phyloP scores from a whole-genome alignment of 768 basidiomycete genomes.

The Rhodosporidiobolus sp. region DNA sequence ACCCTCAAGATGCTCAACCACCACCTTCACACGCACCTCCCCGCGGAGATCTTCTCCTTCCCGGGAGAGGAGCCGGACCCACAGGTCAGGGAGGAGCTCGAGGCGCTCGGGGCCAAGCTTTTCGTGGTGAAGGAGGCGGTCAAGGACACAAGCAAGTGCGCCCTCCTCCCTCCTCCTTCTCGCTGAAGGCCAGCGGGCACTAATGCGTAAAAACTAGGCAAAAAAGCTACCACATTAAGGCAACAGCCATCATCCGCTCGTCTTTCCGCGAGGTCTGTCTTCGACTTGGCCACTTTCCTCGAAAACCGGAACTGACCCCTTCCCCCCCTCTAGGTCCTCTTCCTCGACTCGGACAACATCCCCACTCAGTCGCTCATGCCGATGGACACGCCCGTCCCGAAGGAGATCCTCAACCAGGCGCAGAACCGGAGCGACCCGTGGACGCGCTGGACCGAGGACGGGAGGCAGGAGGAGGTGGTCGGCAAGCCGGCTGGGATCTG shows the following conservation, averaged over 20 bases:
- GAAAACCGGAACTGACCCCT: no score
- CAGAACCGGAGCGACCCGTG: constrained; percentile 18
- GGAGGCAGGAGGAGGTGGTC: constrained; percentile 7
- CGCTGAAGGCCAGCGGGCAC: background rate
- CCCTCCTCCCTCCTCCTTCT: no score
- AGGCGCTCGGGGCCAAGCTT: constrained; percentile 46
- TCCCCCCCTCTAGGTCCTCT: no score
- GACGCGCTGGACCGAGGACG: background rate
- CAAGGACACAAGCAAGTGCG: constrained; percentile 20
- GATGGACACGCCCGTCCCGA: constrained; percentile 43
- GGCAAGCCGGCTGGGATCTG: constrained; percentile 21
- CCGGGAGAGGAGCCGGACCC: constrained; percentile 48
- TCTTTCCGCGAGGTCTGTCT: constrained; percentile 48
- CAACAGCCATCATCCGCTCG: constrained; percentile 45
- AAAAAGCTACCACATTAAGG: constrained; percentile 29
- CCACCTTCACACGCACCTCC: constrained; percentile 41
- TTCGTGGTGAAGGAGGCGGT: constrained; percentile 39
- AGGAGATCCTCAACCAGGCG: constrained; percentile 48
- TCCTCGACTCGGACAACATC: constrained; percentile 49
- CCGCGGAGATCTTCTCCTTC: constrained; percentile 49
- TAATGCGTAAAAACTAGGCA: no score
- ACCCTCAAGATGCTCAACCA: constrained; percentile 41
- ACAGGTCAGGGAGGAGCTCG: constrained; percentile 43
- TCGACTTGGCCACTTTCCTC: no score
- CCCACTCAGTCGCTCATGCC: constrained; percentile 34